Evolutionary conservation across 805 yeast species (phyloP), one percentile per base, ranked within the genome.

Genomic region (Yarrowia divulgata): DNA sequence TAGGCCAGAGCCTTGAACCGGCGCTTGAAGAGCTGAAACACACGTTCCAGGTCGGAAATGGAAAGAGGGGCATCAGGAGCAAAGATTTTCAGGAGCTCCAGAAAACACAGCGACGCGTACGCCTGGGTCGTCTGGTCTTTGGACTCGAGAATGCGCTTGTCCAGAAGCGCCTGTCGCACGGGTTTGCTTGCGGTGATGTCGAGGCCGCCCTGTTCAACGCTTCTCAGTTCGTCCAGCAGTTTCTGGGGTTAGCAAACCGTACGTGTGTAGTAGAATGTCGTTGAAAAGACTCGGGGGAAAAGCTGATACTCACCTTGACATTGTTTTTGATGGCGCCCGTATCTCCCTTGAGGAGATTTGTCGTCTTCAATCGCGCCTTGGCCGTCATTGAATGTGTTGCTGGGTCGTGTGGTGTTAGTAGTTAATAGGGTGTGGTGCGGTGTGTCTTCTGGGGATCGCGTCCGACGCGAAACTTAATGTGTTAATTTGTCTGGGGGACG

Each of bases 11-110:
- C 83, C 68, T 82, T 82, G 72, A 93, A 85, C 75, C 90, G 93
- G 35, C 79, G 76, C 71, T 89, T 83, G 74, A 92, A 86, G 8
- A 90, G 81, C 72, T 83, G 85, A 79, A 93, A 91, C 19, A 91
- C 84, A 4, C 82, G 67, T 73, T 75, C 80, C 46, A 93, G 80
- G 72, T 89, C 88, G 1, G 80, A 71, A 32, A 87, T 87, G 1
- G 90, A 86, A 77, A 84, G 93, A 4, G 98, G 97, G 8, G 97
- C 97, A 75, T 93, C 91, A 0, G 97, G 97, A 0, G 97, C 97
- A 74, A 84, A 89, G 16, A 93, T 77, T 70, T 97, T 81, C 50
- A 93, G 78, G 10, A 93, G 81, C 75, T 93, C 97, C 7, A 92
- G 83, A 8, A 92, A 71, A 71, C 95, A 88, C 74, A 96, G 89